phyloP scores from a whole-genome alignment of 371 early-diverging fungal genomes.

The Mortierella sp. region DNA sequence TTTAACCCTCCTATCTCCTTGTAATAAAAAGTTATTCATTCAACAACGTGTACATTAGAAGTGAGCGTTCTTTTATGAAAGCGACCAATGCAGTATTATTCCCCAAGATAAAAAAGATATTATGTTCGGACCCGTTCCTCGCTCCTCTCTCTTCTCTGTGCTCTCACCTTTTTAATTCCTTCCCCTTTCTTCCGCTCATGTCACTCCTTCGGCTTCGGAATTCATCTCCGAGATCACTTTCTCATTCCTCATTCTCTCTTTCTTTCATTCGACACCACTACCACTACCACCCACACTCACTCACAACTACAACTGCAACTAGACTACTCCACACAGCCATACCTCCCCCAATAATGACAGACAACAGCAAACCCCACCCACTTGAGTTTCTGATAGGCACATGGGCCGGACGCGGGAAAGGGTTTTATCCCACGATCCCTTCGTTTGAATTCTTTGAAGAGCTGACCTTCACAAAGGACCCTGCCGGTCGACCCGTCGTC shows the following conservation, averaged over 20 bases:
- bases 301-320: not conserved
- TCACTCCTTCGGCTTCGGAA: slow-evolving; percentile 20
- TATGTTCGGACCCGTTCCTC: no score
- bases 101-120: no score
- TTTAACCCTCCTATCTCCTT: no score
- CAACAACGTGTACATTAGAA: no score
- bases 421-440: slow-evolving; percentile 48
- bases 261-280: not conserved
- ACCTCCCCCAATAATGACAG: not conserved
- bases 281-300: not conserved
- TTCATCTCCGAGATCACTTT: slow-evolving; percentile 26
- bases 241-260: not conserved
- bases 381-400: slow-evolving; percentile 54
- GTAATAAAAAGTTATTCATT: not conserved
- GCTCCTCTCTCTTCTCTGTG: not conserved
- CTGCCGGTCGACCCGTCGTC: slow-evolving; percentile 43
- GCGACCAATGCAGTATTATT: no score
- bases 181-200: slow-evolving; percentile 2
- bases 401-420: slow-evolving; percentile 41
- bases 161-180: not conserved
- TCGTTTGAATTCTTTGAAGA: slow-evolving; percentile 50
- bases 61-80: no score
- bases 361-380: slow-evolving; percentile 21
- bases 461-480: slow-evolving; percentile 41
- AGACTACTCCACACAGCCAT: slow-evolving; percentile 18